Conservation (phyloP, 202 grass and related monocot species). For the Tripidium arundinaceum region DNA sequence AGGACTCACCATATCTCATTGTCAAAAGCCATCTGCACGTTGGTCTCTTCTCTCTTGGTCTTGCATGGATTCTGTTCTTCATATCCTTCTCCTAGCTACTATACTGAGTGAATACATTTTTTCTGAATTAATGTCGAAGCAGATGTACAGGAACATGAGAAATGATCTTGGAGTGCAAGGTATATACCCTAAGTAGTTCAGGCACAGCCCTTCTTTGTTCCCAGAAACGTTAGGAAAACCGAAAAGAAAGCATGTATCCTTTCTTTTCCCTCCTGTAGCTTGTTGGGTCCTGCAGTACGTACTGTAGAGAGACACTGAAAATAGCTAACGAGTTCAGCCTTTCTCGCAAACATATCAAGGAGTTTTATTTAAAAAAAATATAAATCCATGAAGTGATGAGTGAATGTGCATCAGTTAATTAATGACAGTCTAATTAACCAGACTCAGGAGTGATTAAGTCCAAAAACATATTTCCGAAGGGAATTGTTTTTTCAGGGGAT, state of each 20-base stretch:
- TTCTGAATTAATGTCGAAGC: constrained; percentile 25
- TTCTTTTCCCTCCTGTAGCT: background rate
- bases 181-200: constrained; percentile 21
- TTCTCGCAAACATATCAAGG: background rate
- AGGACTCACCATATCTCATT: constrained; percentile 73
- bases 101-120: too few species aligned
- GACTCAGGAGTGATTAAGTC: too few species aligned
- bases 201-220: background rate
- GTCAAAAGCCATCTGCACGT: constrained; percentile 85
- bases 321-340: background rate
- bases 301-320: background rate
- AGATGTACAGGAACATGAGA: constrained; percentile 99
- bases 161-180: constrained; percentile 76
- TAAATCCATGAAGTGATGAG: background rate
- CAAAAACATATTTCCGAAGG: too few species aligned
- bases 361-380: background rate
- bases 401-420: background rate
- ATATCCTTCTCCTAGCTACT: background rate
- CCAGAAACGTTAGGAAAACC: background rate
- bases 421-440: background rate
- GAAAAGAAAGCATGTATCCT: background rate
- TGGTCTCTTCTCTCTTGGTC: background rate
- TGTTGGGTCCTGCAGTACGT: background rate
- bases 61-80: background rate
- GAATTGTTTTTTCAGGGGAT: background rate